These are phyloP conservation scores for Komagataella phaffii DNA, from an alignment of 805 yeast species.

Conservation along the genomic window DNA sequence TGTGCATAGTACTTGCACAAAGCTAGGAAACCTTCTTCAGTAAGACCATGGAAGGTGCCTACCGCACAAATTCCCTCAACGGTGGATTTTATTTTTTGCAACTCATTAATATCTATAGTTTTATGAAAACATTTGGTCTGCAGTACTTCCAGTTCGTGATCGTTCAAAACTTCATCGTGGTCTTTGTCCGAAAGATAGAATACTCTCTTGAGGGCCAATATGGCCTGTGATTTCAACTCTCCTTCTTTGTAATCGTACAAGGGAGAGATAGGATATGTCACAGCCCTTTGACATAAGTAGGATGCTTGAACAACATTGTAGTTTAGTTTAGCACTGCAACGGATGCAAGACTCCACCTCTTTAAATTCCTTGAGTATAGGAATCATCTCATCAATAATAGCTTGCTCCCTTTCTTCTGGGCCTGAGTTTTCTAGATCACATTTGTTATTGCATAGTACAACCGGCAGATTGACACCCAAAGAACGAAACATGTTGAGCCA, in stretches of 20 bases:
- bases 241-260: conserved; percentile 87
- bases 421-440: conserved; percentile 26
- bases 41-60: conserved; percentile 31
- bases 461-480: conserved; percentile 86
- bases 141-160: conserved; percentile 51
- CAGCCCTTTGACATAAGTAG: conserved; percentile 86
- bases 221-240: conserved; percentile 62
- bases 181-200: conserved; percentile 81
- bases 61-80: neutral
- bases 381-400: conserved; percentile 65
- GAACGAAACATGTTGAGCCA: conserved; percentile 94
- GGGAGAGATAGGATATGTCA: conserved; percentile 88
- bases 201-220: conserved; percentile 64
- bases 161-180: conserved; percentile 75
- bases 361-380: conserved; percentile 84
- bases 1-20: conserved; percentile 78
- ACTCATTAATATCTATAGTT: conserved; percentile 29
- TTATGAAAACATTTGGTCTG: conserved; percentile 70
- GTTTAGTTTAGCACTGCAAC: conserved; percentile 77
- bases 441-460: conserved; percentile 83
- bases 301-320: conserved; percentile 85
- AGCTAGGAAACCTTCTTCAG: conserved; percentile 61
- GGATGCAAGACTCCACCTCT: conserved; percentile 84
- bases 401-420: conserved; percentile 26
- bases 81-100: conserved; percentile 28